These are phyloP conservation scores for Lyophyllum semitale DNA, from an alignment of 768 basidiomycete genomes.

Conservation along the genomic window DNA sequence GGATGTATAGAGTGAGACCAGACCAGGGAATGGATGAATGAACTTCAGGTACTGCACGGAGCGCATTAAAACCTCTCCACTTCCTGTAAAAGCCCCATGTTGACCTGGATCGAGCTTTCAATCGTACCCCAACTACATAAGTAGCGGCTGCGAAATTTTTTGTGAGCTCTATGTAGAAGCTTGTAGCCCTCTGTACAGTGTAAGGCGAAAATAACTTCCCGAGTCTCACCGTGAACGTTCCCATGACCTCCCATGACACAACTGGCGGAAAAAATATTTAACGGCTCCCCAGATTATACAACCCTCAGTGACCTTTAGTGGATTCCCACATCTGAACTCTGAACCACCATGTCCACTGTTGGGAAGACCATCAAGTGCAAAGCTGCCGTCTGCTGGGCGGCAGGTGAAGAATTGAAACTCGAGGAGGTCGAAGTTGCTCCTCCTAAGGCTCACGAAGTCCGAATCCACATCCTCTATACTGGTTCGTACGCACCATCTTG, in stretches of 20 bases:
- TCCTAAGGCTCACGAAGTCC: constrained; percentile 86
- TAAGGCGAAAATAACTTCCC: too few relatives aligned
- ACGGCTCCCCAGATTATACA: constrained; percentile 2
- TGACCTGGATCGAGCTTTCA: too few relatives aligned
- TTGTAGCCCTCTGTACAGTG: too few relatives aligned
- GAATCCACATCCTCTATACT: constrained; percentile 90
- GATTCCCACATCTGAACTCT: constrained; percentile 1
- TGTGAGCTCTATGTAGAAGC: too few relatives aligned
- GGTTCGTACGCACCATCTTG: constrained; percentile 45
- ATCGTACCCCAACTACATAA: too few relatives aligned
- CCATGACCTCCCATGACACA: neutral
- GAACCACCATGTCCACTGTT: constrained; percentile 65
- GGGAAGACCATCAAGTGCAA: constrained; percentile 87
- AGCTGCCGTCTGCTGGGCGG: constrained; percentile 95
- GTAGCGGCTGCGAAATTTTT: too few relatives aligned
- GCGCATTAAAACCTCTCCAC: too few relatives aligned
- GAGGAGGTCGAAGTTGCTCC: constrained; percentile 95
- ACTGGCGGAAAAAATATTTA: constrained; percentile 2
- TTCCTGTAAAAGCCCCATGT: too few relatives aligned
- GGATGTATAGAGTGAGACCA: too few relatives aligned
- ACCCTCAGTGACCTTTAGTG: neutral
- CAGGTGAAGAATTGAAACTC: constrained; percentile 80
- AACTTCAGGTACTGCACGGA: too few relatives aligned
- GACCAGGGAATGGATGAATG: too few relatives aligned
- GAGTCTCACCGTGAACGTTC: neutral